A percentile compares a stretch with the other conserved stretches of the same genome.
Conservation (phyloP, 345 rosid species). For the Dimocarpus longan region DNA sequence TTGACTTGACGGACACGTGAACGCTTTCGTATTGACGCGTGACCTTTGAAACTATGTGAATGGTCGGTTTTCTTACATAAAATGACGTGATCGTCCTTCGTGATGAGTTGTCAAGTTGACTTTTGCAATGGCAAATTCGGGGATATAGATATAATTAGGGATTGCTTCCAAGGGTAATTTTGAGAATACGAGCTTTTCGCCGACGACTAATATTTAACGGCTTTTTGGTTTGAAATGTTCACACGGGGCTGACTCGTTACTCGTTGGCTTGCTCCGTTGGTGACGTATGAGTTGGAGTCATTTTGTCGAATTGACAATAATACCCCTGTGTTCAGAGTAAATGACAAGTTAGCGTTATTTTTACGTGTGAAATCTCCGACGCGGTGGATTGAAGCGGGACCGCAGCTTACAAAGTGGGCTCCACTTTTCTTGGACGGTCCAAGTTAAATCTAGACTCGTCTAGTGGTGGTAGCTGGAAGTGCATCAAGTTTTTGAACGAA, state of each 20-base stretch:
- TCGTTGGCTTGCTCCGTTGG: background rate
- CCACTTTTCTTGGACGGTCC: constrained; percentile 22
- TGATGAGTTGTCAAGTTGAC: constrained; percentile 25
- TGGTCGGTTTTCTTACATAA: background rate
- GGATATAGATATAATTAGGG: background rate
- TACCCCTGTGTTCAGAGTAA: constrained; percentile 9
- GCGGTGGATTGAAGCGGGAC: background rate
- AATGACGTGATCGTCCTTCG: constrained; percentile 36
- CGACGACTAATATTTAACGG: background rate
- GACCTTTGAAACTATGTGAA: background rate
- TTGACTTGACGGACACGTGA: constrained; percentile 40
- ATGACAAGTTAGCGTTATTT: background rate
- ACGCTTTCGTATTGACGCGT: constrained; percentile 34
- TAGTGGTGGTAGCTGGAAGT: background rate
- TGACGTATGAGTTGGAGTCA: constrained; percentile 4
- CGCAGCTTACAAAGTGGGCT: background rate
- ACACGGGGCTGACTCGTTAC: constrained; percentile 4
- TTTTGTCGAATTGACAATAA: background rate
- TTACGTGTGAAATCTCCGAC: background rate
- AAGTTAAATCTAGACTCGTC: constrained; percentile 29
- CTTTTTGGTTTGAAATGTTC: background rate
- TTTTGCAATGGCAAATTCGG: background rate
- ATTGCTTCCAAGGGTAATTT: constrained; percentile 9
- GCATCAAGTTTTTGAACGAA: background rate
- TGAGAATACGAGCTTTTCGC: background rate